A percentile compares a stretch with the other conserved stretches of the same genome.
phyloP scores from a whole-genome alignment of 192 early-diverging fungal genomes.

The Coemansia sp. region DNA sequence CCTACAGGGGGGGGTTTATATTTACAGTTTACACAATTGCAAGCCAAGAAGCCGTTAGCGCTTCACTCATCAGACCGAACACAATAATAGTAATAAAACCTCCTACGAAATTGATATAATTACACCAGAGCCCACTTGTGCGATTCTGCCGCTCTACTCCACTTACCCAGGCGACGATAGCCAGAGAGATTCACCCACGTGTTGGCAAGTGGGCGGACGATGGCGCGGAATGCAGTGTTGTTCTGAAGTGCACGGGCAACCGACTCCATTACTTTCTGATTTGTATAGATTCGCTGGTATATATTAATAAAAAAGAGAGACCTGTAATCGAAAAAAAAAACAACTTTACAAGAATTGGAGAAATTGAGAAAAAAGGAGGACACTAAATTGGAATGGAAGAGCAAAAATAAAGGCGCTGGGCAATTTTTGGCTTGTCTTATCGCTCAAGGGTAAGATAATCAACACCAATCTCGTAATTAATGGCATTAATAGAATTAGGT shows the following conservation, averaged over 20 bases:
- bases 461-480: no score
- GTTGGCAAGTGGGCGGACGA: constrained; percentile 60
- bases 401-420: no score
- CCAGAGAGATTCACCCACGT: constrained; percentile 67
- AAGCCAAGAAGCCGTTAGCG: not conserved
- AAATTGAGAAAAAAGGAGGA: not conserved
- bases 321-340: constrained; percentile 4
- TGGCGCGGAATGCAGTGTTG: constrained; percentile 39
- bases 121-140: no score
- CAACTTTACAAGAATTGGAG: not conserved
- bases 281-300: not conserved
- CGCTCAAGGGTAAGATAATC: no score
- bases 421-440: no score
- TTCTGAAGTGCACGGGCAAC: constrained; percentile 42
- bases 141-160: not conserved
- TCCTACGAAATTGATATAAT: no score
- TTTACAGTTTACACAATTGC: not conserved
- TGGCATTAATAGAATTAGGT: no score
- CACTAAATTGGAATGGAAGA: no score
- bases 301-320: not conserved
- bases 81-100: not conserved
- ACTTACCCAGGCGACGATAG: constrained; percentile 72
- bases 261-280: constrained; percentile 28
- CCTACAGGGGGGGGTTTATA: constrained; percentile 54
- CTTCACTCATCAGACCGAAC: no score